Evolutionary conservation across 345 rosid species (phyloP).

Genomic region (Hibiscus trionum): DNA sequence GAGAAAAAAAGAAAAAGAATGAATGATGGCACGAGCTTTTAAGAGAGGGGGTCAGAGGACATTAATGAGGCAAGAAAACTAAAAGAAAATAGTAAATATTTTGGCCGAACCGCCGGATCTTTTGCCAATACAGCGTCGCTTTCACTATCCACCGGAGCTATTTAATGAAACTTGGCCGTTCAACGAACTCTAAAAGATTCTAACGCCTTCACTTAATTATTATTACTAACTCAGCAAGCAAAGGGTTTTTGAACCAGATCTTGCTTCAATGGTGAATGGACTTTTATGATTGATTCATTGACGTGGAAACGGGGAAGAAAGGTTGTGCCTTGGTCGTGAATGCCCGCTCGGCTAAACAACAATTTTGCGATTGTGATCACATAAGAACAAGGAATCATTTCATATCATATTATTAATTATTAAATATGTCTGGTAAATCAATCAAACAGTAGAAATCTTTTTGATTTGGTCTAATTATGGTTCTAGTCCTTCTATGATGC

Average conservation of each 20-base stretch:
- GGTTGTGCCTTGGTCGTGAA: neutral
- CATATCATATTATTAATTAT: neutral
- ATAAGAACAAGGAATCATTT: neutral
- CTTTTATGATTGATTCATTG: neutral
- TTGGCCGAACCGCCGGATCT: slow-evolving; percentile 2
- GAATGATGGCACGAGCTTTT: slow-evolving; percentile 4
- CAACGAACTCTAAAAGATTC: slow-evolving; percentile 3
- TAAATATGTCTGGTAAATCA: neutral
- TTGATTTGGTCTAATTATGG: neutral
- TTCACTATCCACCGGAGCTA: slow-evolving; percentile 14
- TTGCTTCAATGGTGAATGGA: neutral
- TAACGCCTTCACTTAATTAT: neutral
- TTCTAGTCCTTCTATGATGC: neutral
- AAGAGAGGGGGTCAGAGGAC: neutral
- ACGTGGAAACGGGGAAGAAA: neutral
- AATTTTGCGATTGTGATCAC: neutral
- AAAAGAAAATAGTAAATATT: neutral
- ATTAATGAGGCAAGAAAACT: slow-evolving; percentile 1
- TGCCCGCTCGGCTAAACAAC: neutral
- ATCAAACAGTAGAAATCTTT: neutral
- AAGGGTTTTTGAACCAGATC: neutral
- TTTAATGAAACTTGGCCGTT: neutral
- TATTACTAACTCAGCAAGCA: neutral
- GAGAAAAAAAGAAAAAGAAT: neutral
- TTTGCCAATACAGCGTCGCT: slow-evolving; percentile 5